phyloP scores from a whole-genome alignment of 2,329 filamentous ascomycete genomes.

The Aspergillus persii region DNA sequence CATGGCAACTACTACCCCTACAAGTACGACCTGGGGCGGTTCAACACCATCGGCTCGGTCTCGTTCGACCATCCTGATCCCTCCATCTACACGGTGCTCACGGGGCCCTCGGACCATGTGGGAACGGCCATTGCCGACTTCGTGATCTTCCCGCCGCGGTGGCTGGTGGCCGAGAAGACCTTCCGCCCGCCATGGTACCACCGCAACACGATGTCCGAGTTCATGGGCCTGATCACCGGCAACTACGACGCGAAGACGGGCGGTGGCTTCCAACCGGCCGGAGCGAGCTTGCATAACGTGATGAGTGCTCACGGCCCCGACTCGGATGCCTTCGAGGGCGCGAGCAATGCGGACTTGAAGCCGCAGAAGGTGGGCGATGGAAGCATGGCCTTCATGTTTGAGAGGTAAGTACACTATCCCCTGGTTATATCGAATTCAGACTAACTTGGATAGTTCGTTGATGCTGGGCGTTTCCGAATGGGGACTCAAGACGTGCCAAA shows the following conservation, averaged over 20 bases:
- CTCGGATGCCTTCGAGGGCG: constrained; percentile 55
- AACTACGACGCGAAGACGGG: constrained; percentile 60
- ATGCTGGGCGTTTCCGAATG: constrained; percentile 73
- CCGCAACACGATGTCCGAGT: constrained; percentile 64
- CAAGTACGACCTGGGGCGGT: constrained; percentile 78
- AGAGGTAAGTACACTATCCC: constrained; percentile 40
- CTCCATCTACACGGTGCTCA: constrained; percentile 69
- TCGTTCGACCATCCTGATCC: constrained; percentile 77
- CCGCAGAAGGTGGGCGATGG: constrained; percentile 58
- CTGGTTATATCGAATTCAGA: neutral
- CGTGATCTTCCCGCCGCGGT: constrained; percentile 64
- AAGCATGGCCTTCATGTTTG: constrained; percentile 65
- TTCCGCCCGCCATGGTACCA: constrained; percentile 64
- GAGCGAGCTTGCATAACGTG: constrained; percentile 65
- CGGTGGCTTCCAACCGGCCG: constrained; percentile 59
- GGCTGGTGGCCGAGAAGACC: constrained; percentile 61
- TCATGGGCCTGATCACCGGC: constrained; percentile 63
- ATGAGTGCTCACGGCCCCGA: constrained; percentile 68
- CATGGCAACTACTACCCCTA: constrained; percentile 77
- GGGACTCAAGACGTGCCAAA: constrained; percentile 67
- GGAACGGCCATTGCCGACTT: constrained; percentile 66
- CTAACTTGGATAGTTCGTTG: constrained; percentile 45
- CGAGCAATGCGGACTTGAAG: constrained; percentile 53
- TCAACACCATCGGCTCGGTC: constrained; percentile 71
- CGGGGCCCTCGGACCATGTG: constrained; percentile 54